Base-by-base conservation (phyloP, 2,329 filamentous ascomycete genomes). In the Tolypocladium sp. region DNA sequence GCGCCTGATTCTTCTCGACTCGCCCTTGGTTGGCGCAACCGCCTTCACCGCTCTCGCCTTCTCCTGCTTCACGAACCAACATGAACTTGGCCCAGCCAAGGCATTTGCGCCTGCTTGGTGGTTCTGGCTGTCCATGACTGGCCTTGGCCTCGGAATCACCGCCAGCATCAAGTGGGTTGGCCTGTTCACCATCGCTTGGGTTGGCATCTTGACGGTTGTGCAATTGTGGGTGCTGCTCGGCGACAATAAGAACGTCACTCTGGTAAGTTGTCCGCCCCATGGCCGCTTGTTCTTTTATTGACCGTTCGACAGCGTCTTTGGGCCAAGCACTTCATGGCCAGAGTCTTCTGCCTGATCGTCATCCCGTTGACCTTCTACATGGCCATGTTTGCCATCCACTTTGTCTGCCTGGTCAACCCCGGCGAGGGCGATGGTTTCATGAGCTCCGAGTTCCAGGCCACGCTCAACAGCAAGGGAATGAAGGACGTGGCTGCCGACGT, bases 141-240 rank as follows among this genome's bases (percentile, higher is more conserved):
- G 94, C 67, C 77, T 99, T 51, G 90, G 89, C 42, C 81, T 99
- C 56, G 94, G 94, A 63, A 88, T 93, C 56, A 97, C 94, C 9
- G 85, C 88, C 62, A 97, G 93, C 77, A 92, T 97, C 69, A 99
- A 99, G 79, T 99, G 94, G 94, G 94, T 99, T 70, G 94, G 94
- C 56, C 82, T 99, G 57, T 97, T 99, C 80, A 99, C 94, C 63
- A 97, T 97, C 73, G 94, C 93, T 55, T 99, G 94, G 94, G 91
- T 99, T 65, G 94, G 94, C 63, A 85, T 82, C 74, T 83, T 99
- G 76, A 99, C 94, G 42, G 74, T 93, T 52, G 73, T 99, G 53
- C 94, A 99, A 78, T 84, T 99, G 60, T 99, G 94, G 94, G 87
- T 97, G 65, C 79, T 99, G 59, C 88, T 97, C 46, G 94, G 92